Conservation (phyloP, 2,329 filamentous ascomycete species). For the Penicillium sclerotiorum region DNA sequence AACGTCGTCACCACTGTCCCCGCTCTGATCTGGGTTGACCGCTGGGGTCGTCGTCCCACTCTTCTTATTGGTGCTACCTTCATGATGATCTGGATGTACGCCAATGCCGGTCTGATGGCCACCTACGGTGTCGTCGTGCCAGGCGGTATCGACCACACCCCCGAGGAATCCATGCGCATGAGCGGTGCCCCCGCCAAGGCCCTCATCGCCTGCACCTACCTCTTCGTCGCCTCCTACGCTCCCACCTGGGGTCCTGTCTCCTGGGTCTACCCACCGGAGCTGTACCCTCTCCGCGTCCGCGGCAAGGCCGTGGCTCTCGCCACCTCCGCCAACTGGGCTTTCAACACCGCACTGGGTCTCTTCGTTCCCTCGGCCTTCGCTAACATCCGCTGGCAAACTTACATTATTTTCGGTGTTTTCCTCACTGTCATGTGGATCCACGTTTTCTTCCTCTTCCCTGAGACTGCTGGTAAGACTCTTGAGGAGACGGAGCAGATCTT, state of each 20-base stretch:
- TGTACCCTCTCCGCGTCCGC: conserved; percentile 47
- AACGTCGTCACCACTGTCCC: conserved; percentile 77
- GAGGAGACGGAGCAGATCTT: conserved; percentile 36
- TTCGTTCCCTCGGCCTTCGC: conserved; percentile 47
- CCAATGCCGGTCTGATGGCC: conserved; percentile 43
- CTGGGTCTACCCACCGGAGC: conserved; percentile 49
- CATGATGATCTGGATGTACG: conserved; percentile 55
- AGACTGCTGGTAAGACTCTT: conserved; percentile 34
- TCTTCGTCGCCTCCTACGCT: conserved; percentile 31
- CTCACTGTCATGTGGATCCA: conserved; percentile 43
- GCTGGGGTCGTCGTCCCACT: conserved; percentile 70
- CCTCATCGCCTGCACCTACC: conserved; percentile 32
- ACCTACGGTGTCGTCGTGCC: conserved; percentile 19
- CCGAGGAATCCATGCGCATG: conserved; percentile 21
- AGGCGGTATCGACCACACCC: not conserved
- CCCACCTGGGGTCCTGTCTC: conserved; percentile 33
- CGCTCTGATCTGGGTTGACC: conserved; percentile 71
- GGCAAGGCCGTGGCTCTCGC: conserved; percentile 44
- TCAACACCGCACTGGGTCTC: conserved; percentile 54
- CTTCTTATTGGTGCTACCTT: conserved; percentile 65
- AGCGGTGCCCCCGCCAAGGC: conserved; percentile 25
- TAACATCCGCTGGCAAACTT: conserved; percentile 30
- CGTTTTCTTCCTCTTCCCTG: conserved; percentile 37
- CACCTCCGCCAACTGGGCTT: conserved; percentile 48
- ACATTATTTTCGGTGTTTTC: conserved; percentile 44